A percentile compares a stretch with the other conserved stretches of the same genome.
Conservation (phyloP, 306 rosid genomes). For the Delonix regia region DNA sequence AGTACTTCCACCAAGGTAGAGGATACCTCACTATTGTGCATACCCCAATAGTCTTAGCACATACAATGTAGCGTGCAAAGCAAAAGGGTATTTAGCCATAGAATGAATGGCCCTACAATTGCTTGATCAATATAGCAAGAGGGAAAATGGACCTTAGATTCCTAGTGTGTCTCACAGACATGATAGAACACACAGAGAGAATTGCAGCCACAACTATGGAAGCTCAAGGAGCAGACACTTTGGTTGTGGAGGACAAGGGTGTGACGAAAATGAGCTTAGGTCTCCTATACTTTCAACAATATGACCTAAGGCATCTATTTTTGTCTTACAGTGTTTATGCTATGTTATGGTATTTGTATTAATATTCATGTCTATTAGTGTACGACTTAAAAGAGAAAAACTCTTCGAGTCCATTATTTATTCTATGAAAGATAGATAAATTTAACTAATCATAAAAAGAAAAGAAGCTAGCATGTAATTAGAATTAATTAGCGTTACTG, state of each 20-base stretch:
- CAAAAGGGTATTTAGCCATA: conserved; percentile 68
- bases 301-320: conserved; percentile 64
- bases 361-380: no score
- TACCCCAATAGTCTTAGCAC: conserved; percentile 68
- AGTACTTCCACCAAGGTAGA: conserved; percentile 51
- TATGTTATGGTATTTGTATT: no score
- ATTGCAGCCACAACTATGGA: conserved; percentile 58
- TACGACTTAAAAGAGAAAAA: no score
- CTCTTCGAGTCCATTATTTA: no score
- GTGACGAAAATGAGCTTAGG: conserved; percentile 72
- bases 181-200: conserved; percentile 76
- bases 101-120: conserved; percentile 75
- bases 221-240: conserved; percentile 54
- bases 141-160: conserved; percentile 68
- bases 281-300: conserved; percentile 58
- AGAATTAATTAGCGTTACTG: neutral
- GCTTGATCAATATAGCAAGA: conserved; percentile 73
- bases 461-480: no score
- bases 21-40: conserved; percentile 73
- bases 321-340: no score
- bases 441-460: no score
- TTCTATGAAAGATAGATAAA: no score
- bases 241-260: conserved; percentile 56
- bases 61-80: conserved; percentile 78
- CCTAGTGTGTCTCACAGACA: conserved; percentile 69